Evolutionary conservation across 2,329 filamentous ascomycete genomes (phyloP), one percentile per base, ranked within the genome.

Genomic region (Colletotrichum paranaense): DNA sequence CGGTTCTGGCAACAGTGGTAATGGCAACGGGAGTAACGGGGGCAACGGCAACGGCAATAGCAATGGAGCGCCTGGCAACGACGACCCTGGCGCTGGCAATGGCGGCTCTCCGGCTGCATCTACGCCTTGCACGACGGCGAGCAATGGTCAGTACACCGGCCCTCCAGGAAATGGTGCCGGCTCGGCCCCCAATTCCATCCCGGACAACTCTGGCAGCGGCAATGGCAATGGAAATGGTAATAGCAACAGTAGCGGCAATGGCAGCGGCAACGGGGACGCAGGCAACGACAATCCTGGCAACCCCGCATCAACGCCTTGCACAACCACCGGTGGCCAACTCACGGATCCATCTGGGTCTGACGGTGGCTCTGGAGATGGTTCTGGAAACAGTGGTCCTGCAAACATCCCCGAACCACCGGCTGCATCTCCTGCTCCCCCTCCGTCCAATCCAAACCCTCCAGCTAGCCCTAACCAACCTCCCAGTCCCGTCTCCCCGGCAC

Each of bases 271-370:
- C 19, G 42, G 42, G 3, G 9, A 49, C 19, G 16, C 7, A 8
- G 42, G 42, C 42, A 49, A 49, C 19, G 42, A 19, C 19, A n/a
- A 49, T 49, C 19, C 42, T 49, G 42, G 42, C 19, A 49, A n/a
- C 42, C 12, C 26, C 42, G 35, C 52, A n/a, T 70, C 67, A 26
- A 66, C 67, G 4, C 32, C 58, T 28, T 70, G 62, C 26, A 58
- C 67, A 3, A 49, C 35, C 3, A 28, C 35, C 3, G n/a, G 19
- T 3, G 30, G 56, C 30, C 56, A 59, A 19, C 56, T 30, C 19
- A 59, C 56, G n/a, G 8, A 4, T 28, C 6, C 11, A 19, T 22
- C 35, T 11, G 55, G 24, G 19, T 22, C 38, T 26, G 49, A 49
- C 8, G 19, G 42, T 5, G 19, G 28, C 14, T 26, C 28, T 60